phyloP scores from a whole-genome alignment of 2,329 filamentous ascomycete genomes.

The Elsinoe perseae region DNA sequence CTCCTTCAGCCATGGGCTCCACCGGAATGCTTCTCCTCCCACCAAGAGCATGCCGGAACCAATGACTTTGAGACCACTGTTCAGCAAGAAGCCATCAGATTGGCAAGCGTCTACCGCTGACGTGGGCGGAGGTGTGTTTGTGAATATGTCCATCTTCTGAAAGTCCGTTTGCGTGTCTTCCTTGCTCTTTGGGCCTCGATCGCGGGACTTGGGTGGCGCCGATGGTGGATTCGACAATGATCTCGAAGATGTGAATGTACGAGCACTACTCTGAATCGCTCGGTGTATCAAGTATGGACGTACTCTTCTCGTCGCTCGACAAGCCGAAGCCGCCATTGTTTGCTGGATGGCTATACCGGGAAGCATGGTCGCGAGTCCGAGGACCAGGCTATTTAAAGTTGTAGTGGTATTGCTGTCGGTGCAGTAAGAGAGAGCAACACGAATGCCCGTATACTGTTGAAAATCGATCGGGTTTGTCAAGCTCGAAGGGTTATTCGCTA shows the following conservation, averaged over 20 bases:
- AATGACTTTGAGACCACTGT: constrained; percentile 66
- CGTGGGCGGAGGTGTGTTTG: constrained; percentile 64
- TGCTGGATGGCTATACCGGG: neutral
- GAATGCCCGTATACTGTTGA: no score
- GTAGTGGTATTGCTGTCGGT: no score
- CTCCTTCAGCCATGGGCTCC: constrained; percentile 67
- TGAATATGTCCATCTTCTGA: constrained; percentile 67
- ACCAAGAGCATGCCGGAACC: constrained; percentile 69
- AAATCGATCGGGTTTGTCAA: no score
- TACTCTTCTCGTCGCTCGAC: neutral
- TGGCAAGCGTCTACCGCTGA: constrained; percentile 79
- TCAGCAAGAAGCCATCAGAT: constrained; percentile 74
- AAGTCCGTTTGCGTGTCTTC: constrained; percentile 67
- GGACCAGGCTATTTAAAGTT: no score
- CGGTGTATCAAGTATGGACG: neutral
- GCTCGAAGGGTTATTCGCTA: no score
- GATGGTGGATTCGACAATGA: constrained; percentile 9
- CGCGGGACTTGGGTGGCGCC: constrained; percentile 39
- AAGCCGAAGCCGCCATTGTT: neutral
- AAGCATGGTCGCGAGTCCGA: neutral
- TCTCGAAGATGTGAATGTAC: neutral
- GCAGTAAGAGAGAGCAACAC: no score
- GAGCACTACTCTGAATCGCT: neutral
- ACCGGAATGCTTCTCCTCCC: constrained; percentile 78
- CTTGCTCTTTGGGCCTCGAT: constrained; percentile 53